These are phyloP conservation scores for Diaporthe sp. DNA, from an alignment of 2,329 filamentous ascomycete genomes.

Conservation along the genomic window DNA sequence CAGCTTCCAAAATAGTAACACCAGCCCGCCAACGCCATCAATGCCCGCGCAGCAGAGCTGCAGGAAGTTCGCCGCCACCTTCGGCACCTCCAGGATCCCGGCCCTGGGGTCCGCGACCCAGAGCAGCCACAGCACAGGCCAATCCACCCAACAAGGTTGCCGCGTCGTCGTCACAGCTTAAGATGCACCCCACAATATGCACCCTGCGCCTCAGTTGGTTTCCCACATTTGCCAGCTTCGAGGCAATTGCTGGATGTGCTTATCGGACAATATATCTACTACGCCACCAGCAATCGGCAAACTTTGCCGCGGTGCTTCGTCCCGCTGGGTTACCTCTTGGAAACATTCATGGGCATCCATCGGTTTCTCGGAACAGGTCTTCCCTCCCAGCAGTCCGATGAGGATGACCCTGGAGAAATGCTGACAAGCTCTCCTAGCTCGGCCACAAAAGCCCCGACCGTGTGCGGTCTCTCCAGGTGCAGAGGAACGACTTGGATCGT, in stretches of 20 bases:
- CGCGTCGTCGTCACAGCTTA: constrained; percentile 5
- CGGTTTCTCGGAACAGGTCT: neutral
- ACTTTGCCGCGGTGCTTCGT: neutral
- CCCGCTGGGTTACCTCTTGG: neutral
- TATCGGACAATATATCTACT: neutral
- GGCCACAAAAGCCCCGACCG: neutral
- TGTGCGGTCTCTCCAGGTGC: neutral
- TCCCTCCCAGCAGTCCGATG: neutral
- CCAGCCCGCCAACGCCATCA: constrained; percentile 10
- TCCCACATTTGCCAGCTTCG: neutral
- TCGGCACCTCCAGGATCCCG: constrained; percentile 12
- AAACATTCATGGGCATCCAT: neutral
- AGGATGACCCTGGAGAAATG: neutral
- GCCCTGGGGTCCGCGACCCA: constrained; percentile 6
- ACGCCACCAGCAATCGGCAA: constrained; percentile 6
- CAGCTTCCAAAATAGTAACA: constrained; percentile 29
- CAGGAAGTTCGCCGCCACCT: constrained; percentile 21
- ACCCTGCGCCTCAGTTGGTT: constrained; percentile 1
- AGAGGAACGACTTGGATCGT: neutral
- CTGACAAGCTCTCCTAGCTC: neutral
- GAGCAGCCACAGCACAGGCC: neutral
- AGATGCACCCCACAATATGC: constrained; percentile 11
- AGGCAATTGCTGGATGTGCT: neutral
- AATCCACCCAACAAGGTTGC: constrained; percentile 18
- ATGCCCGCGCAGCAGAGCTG: constrained; percentile 4